Percentiles rank a stretch among this genome's conserved stretches.
Conservation (phyloP, 306 rosid genomes). For the Cicer bijugum region DNA sequence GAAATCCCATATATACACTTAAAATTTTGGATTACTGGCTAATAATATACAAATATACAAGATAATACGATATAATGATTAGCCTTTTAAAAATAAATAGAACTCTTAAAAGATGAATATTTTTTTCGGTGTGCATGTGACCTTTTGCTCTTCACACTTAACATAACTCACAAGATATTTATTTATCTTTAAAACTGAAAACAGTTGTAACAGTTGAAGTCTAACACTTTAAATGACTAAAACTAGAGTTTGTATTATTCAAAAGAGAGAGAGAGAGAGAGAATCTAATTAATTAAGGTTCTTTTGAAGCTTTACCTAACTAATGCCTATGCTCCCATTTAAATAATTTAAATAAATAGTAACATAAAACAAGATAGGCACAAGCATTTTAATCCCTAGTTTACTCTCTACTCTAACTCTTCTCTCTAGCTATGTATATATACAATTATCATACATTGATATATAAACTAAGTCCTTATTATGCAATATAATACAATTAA, state of each 20-base stretch:
- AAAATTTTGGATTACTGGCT: no score
- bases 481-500: conserved; percentile 11
- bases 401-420: neutral
- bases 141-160: neutral
- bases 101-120: no score
- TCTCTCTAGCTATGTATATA: neutral
- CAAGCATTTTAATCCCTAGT: neutral
- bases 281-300: neutral
- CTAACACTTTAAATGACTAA: neutral
- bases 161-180: no score
- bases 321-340: conserved; percentile 29
- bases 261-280: neutral
- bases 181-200: neutral
- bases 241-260: neutral
- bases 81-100: no score
- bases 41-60: no score
- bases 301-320: conserved; percentile 43
- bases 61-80: no score
- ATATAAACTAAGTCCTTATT: neutral
- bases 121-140: neutral
- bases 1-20: no score
- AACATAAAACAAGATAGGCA: conserved; percentile 29
- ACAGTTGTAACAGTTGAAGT: neutral
- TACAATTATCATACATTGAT: neutral
- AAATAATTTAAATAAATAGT: conserved; percentile 44